Conservation (phyloP, 169 alveolate species). For the Plasmodium ovale region DNA sequence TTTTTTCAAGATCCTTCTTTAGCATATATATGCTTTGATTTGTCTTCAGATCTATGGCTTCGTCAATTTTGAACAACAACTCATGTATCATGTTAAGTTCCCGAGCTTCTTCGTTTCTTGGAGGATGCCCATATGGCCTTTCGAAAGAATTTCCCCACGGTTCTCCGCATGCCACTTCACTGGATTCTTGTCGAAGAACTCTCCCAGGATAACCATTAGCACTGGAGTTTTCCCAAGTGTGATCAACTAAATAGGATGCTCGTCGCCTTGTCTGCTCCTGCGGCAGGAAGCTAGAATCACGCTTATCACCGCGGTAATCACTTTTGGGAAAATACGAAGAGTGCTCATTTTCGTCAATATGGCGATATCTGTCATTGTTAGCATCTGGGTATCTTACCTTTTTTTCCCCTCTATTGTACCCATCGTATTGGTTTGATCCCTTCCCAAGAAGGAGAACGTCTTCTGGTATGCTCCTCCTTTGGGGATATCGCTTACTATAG, state of each 20-base stretch:
- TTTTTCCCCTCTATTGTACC: neutral
- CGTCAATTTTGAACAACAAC: constrained; percentile 46
- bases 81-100: constrained; percentile 67
- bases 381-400: neutral
- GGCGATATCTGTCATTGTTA: neutral
- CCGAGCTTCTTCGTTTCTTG: constrained; percentile 21
- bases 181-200: neutral
- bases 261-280: neutral
- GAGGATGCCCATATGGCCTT: neutral
- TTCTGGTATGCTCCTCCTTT: constrained; percentile 55
- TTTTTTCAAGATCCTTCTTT: constrained; percentile 36
- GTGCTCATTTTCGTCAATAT: no score
- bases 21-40: constrained; percentile 74
- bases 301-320: neutral
- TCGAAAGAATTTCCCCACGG: neutral
- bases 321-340: no score
- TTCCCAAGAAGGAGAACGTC: constrained; percentile 21
- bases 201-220: neutral
- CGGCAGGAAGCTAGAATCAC: neutral
- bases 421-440: neutral
- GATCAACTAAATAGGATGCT: neutral
- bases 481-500: neutral
- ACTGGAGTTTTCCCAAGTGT: neutral
- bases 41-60: constrained; percentile 43
- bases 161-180: neutral